phyloP scores from a whole-genome alignment of 2,329 filamentous ascomycete genomes.

The Hypoxylon sp. region DNA sequence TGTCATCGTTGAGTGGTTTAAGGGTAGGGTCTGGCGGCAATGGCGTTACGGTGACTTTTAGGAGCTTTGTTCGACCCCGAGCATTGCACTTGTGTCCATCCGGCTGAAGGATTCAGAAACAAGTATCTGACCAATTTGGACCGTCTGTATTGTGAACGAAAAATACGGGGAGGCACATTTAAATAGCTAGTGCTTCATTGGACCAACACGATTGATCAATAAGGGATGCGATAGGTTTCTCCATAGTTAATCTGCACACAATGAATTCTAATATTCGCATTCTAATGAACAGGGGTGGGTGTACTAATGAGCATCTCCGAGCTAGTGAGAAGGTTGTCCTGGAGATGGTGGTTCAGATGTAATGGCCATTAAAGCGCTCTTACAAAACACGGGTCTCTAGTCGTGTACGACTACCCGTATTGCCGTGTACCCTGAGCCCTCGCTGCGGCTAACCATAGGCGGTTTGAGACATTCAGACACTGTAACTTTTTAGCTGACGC shows the following conservation, averaged over 20 bases:
- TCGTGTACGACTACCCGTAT: neutral
- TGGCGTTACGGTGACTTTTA: constrained; percentile 41
- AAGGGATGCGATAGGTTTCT: constrained; percentile 8
- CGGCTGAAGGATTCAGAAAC: constrained; percentile 16
- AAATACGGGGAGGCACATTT: constrained; percentile 2
- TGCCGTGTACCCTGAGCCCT: constrained; percentile 7
- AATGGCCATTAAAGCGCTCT: constrained; percentile 7
- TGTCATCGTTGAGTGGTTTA: constrained; percentile 32
- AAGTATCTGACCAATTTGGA: constrained; percentile 11
- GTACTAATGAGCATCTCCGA: constrained; percentile 3
- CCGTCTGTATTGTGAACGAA: constrained; percentile 5
- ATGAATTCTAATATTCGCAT: constrained; percentile 1
- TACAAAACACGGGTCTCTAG: constrained; percentile 16
- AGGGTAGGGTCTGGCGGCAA: constrained; percentile 29
- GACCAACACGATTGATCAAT: constrained; percentile 15
- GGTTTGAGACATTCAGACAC: constrained; percentile 23
- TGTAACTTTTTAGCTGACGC: constrained; percentile 32
- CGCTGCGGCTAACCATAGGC: constrained; percentile 20
- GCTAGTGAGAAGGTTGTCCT: constrained; percentile 6
- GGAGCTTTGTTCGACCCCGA: constrained; percentile 6
- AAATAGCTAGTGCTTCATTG: constrained; percentile 11
- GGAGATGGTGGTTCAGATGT: constrained; percentile 14
- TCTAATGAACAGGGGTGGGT: neutral
- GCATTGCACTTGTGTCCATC: constrained; percentile 17
- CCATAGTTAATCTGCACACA: neutral